phyloP scores from a whole-genome alignment of 1,139 yeast genomes.

The Suhomyces bokatorum region DNA sequence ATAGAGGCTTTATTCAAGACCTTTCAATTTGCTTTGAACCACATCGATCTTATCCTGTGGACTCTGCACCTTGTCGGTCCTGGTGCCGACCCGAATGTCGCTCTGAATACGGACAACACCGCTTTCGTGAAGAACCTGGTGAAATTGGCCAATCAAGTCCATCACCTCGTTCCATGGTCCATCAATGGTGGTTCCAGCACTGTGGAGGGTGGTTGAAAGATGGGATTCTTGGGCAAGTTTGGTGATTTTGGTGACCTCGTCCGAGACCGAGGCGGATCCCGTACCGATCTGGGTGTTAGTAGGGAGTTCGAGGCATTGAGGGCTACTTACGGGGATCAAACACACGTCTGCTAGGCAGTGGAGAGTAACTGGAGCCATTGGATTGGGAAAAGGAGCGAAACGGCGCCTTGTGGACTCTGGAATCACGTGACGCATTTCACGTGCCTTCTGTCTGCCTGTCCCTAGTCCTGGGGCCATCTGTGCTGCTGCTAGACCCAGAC shows the following conservation, averaged over 20 bases:
- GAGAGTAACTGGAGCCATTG: conserved; percentile 41
- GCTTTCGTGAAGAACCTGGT: conserved; percentile 62
- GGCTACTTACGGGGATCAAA: conserved; percentile 63
- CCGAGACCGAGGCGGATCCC: conserved; percentile 71
- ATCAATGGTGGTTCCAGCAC: conserved; percentile 88
- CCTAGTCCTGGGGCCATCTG: background rate
- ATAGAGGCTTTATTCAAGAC: background rate
- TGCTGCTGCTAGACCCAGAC: no score
- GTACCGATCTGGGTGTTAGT: conserved; percentile 65
- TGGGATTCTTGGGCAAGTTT: conserved; percentile 59
- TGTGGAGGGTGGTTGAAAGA: conserved; percentile 69
- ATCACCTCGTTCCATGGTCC: conserved; percentile 93
- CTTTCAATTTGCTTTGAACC: conserved; percentile 52
- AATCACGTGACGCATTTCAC: background rate
- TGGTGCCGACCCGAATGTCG: conserved; percentile 83
- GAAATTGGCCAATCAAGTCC: conserved; percentile 76
- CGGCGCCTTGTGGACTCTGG: background rate
- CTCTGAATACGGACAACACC: conserved; percentile 81
- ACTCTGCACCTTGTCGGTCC: conserved; percentile 65
- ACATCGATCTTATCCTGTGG: conserved; percentile 66
- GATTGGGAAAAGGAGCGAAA: no score
- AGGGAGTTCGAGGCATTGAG: background rate
- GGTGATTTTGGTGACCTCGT: conserved; percentile 72
- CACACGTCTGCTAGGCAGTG: conserved; percentile 82
- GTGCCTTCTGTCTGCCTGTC: background rate